Conservation (phyloP, 306 rosid species). For the Leucaena leucocephala region DNA sequence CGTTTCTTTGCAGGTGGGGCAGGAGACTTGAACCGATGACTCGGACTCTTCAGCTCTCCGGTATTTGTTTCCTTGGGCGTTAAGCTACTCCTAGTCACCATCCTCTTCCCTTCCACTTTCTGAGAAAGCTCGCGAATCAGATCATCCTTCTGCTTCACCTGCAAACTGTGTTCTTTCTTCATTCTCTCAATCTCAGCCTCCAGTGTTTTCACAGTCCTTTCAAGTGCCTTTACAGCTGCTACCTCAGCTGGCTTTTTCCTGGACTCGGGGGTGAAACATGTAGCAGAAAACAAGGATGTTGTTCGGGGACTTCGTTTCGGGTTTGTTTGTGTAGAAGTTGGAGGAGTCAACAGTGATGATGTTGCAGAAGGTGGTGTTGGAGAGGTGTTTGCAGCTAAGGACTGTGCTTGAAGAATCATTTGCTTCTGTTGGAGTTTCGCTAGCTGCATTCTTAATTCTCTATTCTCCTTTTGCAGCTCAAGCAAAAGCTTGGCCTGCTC, state of each 20-base stretch:
- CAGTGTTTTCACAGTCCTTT: slow-evolving; percentile 56
- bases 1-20: slow-evolving; percentile 77
- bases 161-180: slow-evolving; percentile 66
- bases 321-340: slow-evolving; percentile 54
- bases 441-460: slow-evolving; percentile 75
- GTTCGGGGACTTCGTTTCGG: slow-evolving; percentile 65
- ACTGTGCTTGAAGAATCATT: slow-evolving; percentile 65
- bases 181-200: slow-evolving; percentile 77
- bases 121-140: slow-evolving; percentile 60
- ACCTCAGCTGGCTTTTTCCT: slow-evolving; percentile 66
- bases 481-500: slow-evolving; percentile 77
- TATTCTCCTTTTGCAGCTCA: slow-evolving; percentile 87
- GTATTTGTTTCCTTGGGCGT: slow-evolving; percentile 61
- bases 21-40: slow-evolving; percentile 83
- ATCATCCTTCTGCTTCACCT: slow-evolving; percentile 76
- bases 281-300: slow-evolving; percentile 67
- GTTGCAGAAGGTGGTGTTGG: slow-evolving; percentile 79
- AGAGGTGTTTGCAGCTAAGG: slow-evolving; percentile 69
- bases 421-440: slow-evolving; percentile 81
- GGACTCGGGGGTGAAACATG: slow-evolving; percentile 82
- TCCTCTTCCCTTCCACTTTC: slow-evolving; percentile 46
- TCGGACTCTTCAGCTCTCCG: slow-evolving; percentile 72
- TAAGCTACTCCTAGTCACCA: slow-evolving; percentile 56
- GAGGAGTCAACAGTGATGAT: slow-evolving; percentile 68
- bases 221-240: slow-evolving; percentile 61